Evolutionary conservation across 306 rosid genomes (phyloP).

Genomic region (Hylodesmum podocarpum): DNA sequence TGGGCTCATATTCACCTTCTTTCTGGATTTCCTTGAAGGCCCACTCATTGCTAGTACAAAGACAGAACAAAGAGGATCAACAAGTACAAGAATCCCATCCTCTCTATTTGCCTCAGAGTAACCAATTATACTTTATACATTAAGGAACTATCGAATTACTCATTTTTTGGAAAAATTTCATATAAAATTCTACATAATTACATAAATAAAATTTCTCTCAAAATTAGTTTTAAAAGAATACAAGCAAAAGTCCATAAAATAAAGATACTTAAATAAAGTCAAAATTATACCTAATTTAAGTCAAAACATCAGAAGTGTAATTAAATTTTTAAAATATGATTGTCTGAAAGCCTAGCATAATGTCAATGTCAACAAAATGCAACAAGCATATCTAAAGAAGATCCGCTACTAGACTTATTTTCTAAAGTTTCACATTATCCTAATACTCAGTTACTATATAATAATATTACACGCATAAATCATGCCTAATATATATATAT

Average conservation of each 20-base stretch:
- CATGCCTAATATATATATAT: too few species aligned
- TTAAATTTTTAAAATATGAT: too few species aligned
- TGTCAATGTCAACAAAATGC: not conserved
- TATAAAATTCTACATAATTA: too few species aligned
- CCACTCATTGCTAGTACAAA: not conserved
- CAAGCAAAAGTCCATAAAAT: too few species aligned
- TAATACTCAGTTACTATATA: not conserved
- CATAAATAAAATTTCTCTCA: too few species aligned
- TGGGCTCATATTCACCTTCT: not conserved
- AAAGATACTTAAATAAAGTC: not conserved
- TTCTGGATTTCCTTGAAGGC: not conserved
- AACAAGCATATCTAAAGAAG: not conserved
- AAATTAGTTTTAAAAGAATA: too few species aligned
- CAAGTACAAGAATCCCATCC: too few species aligned
- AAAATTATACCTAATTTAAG: too few species aligned
- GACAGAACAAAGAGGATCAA: not conserved
- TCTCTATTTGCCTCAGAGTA: not conserved
- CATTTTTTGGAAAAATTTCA: too few species aligned
- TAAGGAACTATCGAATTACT: not conserved
- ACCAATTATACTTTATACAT: not conserved
- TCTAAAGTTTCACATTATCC: not conserved
- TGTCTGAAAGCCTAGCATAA: not conserved
- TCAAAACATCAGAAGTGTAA: too few species aligned
- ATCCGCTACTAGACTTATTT: not conserved
- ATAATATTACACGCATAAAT: not conserved